Evolutionary conservation across 371 early-diverging fungal genomes (phyloP).

Genomic region (Mortierella sp.): DNA sequence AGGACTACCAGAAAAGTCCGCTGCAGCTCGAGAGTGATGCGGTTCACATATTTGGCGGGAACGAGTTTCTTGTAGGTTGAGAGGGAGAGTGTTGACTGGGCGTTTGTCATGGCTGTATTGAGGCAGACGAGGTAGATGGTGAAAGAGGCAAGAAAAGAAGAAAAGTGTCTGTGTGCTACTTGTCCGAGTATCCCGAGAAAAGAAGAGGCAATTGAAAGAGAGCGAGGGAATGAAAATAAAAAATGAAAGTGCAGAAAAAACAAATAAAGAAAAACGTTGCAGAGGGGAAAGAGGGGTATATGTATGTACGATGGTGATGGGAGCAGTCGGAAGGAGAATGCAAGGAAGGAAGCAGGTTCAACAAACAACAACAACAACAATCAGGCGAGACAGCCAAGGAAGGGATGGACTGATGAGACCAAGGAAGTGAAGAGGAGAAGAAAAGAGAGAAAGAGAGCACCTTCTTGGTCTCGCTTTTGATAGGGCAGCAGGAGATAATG

Average conservation of each 20-base stretch:
- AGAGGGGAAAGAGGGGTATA: background rate
- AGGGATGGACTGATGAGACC: slow-evolving; percentile 5
- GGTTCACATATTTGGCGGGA: slow-evolving; percentile 37
- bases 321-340: background rate
- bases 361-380: background rate
- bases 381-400: background rate
- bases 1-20: slow-evolving; percentile 64
- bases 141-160: background rate
- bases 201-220: background rate
- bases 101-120: slow-evolving; percentile 25
- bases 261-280: background rate
- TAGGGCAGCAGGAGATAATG: background rate
- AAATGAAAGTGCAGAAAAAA: background rate
- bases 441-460: background rate
- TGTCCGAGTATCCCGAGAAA: background rate
- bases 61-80: slow-evolving; percentile 23
- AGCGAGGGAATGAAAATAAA: background rate
- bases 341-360: background rate
- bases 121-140: background rate
- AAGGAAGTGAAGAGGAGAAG: background rate
- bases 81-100: slow-evolving; percentile 40
- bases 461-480: slow-evolving; percentile 7
- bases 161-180: background rate
- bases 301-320: background rate
- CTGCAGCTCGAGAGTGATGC: slow-evolving; percentile 39